Base-by-base conservation (phyloP, 78 protist genomes). In the Chrysochromulina parva region DNA sequence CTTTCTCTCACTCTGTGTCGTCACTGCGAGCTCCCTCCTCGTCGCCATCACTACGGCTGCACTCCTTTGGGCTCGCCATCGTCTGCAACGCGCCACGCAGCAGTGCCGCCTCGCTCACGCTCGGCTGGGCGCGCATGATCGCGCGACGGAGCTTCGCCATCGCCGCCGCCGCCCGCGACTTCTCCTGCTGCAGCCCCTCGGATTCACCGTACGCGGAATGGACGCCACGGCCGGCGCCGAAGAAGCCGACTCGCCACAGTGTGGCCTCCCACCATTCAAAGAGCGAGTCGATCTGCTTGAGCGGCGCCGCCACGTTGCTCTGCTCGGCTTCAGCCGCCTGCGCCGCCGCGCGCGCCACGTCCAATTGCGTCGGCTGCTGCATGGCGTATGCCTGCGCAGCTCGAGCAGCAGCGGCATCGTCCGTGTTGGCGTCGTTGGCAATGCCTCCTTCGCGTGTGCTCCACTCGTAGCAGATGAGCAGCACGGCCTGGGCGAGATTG, bases 401-500 rank as follows among this genome's bases (percentile, higher is more conserved):
- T 38, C 38, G 38, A 38, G 38, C 38, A 38, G n/a, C 71, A 10
- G 71, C 47, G 47, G 71, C 71, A 4, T 65, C 71, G 19, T 65
- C 71, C n/a, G 47, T 22, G 71, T 16, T 22, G 19, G 3, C 7
- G n/a, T 6, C 71, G 6, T 65, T 10, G n/a, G n/a, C 26, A 4
- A 14, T 14, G n/a, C 47, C 71, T 22, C 19, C 71, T 10, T 6
- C 47, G 71, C 7, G 10, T 3, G n/a, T 9, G 47, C n/a, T 9
- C 54, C 78, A 69, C 50, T 69, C 78, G 50, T 69, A 69, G 26
- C 26, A 3, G 19, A 28, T 7, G 14, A 69, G 78, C 54, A 69
- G 78, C 78, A 69, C 78, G 50, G 78, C 78, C 78, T 69, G 84
- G 57, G 84, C 54, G 58, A 74, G 55, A n/a, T 74, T 74, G 84